Evolutionary conservation across 352 stramenopile genomes (phyloP), one percentile per base, ranked within the genome.

Genomic region (Phytophthora parvispora): DNA sequence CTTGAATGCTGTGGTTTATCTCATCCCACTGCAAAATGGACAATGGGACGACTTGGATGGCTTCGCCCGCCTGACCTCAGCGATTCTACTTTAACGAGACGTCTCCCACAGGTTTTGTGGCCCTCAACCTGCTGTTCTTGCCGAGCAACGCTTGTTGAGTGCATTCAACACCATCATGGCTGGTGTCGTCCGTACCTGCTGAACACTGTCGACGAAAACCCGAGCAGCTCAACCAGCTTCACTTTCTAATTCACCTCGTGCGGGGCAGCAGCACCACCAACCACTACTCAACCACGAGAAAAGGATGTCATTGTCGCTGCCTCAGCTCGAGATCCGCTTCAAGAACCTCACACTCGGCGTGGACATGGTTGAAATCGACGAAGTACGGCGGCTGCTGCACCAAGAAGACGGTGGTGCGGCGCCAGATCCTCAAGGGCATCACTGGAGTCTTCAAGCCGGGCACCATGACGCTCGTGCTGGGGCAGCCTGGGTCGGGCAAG

Each of bases 381-480:
- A 45, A 34, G 18, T 60, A 64, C 55, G 62, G 55, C 13, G 64
- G 52, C 4, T 72, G 27, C 31, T 64, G 56, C 52, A 29, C 63
- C 56, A 62, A 60, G 68, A 58, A 58, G 72, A 63, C 64, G 40
- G 55, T 48, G 49, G 40, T 25, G 54, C 31, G 64, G 66, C 45
- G 40, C 48, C 24, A 74, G 32, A 75, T 58, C 43, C 60, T 65
- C 36, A 72, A 67, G 20, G 22, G n/a, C 3, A 47, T 72, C 47
- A 72, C 56, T 16, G 64, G 64, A 12, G 70, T 74, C 52, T 80
- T 81, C 51, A 78, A 80, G 15, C 71, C 67, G 18, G 70, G 65
- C 29, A 64, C 63, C 13, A 70, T 70, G 54, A 64, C 63, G 13
- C 63, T 70, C 40, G 63, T 70, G 24, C 63, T 64, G 2, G 63